These are phyloP conservation scores for Inga laurina DNA, from an alignment of 306 rosid species.

Conservation along the genomic window DNA sequence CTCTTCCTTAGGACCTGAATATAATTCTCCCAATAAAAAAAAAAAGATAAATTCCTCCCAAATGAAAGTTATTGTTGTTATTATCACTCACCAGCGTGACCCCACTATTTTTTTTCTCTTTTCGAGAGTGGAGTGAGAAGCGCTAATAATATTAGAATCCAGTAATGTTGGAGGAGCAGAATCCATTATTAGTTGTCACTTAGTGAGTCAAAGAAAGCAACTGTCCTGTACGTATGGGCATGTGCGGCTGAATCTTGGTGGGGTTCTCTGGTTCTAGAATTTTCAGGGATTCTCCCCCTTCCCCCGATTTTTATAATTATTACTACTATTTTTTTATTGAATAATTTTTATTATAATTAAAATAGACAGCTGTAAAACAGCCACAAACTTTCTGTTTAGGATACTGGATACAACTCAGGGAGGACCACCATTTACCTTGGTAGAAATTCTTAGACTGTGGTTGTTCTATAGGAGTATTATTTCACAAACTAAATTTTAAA, in stretches of 20 bases:
- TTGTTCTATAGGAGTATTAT: background rate
- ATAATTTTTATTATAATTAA: background rate
- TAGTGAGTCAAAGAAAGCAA: background rate
- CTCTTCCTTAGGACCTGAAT: too few species aligned
- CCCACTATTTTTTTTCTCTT: too few species aligned
- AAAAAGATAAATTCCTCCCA: too few species aligned
- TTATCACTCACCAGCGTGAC: too few species aligned
- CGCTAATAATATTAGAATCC: background rate
- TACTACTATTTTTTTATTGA: background rate
- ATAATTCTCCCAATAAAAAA: too few species aligned
- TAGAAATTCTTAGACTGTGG: background rate
- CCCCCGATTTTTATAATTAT: background rate
- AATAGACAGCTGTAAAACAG: background rate
- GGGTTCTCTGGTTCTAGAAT: background rate
- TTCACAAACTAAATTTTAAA: too few species aligned
- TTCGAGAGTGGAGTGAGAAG: background rate
- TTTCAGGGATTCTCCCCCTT: background rate
- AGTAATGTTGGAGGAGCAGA: background rate
- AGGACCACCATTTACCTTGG: background rate
- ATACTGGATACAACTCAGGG: background rate
- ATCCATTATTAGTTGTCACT: background rate
- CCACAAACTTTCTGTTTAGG: background rate
- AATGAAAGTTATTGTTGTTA: too few species aligned
- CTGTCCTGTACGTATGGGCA: background rate
- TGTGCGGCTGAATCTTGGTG: background rate